These are phyloP conservation scores for Zygoascus meyerae DNA, from an alignment of 1,139 yeast species.

Conservation along the genomic window DNA sequence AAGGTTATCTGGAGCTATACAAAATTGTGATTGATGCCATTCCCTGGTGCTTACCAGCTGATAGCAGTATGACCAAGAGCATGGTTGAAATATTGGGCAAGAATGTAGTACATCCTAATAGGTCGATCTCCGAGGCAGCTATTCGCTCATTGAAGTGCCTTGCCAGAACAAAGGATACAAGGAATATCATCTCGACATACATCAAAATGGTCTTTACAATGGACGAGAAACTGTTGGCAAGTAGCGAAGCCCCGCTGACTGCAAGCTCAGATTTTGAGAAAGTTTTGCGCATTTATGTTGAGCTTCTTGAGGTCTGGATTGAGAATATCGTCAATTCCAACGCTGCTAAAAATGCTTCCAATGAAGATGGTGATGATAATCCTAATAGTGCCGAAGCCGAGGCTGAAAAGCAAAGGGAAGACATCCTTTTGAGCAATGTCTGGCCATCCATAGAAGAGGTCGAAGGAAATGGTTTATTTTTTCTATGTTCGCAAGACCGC, in stretches of 20 bases:
- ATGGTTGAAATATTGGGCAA: conserved; percentile 70
- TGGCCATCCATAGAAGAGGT: conserved; percentile 86
- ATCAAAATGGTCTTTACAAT: conserved; percentile 77
- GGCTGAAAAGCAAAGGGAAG: conserved; percentile 48
- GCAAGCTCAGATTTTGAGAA: conserved; percentile 54
- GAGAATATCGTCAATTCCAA: conserved; percentile 44
- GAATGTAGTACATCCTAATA: conserved; percentile 65
- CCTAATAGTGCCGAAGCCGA: conserved; percentile 26
- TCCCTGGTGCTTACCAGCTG: conserved; percentile 62
- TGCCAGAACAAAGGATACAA: conserved; percentile 67
- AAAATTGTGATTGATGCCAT: conserved; percentile 62
- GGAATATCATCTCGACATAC: conserved; percentile 62
- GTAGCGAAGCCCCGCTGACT: conserved; percentile 46
- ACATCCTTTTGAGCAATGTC: conserved; percentile 69
- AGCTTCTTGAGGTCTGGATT: conserved; percentile 75
- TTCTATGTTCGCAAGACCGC: conserved; percentile 83
- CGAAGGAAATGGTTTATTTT: conserved; percentile 92
- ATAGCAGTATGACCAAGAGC: conserved; percentile 43
- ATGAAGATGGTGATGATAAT: conserved; percentile 29
- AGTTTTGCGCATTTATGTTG: conserved; percentile 66
- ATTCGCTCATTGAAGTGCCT: conserved; percentile 56
- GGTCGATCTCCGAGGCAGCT: conserved; percentile 57
- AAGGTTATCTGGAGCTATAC: conserved; percentile 53
- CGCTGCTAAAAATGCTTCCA: conserved; percentile 3
- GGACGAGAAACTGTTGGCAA: conserved; percentile 45